phyloP scores from a whole-genome alignment of 2,329 filamentous ascomycete genomes.

The Clonostachys sp. region DNA sequence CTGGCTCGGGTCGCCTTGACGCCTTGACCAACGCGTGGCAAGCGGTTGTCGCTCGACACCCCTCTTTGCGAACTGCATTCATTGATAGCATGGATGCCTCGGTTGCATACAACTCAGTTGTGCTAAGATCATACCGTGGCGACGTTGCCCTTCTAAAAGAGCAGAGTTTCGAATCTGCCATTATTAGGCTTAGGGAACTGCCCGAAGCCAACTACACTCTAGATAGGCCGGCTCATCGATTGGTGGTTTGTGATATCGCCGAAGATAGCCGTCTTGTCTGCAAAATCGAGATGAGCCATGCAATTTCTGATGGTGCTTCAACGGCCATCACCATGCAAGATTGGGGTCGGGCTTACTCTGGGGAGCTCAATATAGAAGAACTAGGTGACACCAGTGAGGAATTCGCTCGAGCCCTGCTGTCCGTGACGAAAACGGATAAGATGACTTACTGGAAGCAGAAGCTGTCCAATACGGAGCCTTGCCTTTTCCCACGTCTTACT shows the following conservation, averaged over 20 bases:
- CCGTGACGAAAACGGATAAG: conserved; percentile 2
- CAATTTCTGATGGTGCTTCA: conserved; percentile 1
- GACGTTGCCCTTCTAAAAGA: background rate
- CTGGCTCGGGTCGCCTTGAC: conserved; percentile 6
- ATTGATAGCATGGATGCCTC: conserved; percentile 4
- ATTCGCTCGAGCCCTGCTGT: conserved; percentile 9
- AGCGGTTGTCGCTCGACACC: conserved; percentile 9
- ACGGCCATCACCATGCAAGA: background rate
- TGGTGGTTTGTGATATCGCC: no score
- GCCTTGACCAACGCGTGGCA: conserved; percentile 10
- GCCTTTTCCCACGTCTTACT: conserved; percentile 7
- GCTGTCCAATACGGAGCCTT: conserved; percentile 8
- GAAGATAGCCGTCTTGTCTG: background rate
- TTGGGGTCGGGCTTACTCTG: background rate
- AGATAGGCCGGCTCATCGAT: background rate
- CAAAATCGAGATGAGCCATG: conserved; percentile 2
- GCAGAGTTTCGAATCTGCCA: background rate
- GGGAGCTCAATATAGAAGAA: background rate
- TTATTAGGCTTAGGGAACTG: conserved; percentile 8
- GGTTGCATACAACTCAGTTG: no score
- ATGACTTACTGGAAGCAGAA: conserved; percentile 11
- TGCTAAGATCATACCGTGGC: background rate
- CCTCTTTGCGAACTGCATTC: conserved; percentile 14
- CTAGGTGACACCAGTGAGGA: conserved; percentile 3
- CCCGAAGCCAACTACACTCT: conserved; percentile 1